Conservation (phyloP, 2,329 filamentous ascomycete genomes). For the Botryosphaeria dothidea region DNA sequence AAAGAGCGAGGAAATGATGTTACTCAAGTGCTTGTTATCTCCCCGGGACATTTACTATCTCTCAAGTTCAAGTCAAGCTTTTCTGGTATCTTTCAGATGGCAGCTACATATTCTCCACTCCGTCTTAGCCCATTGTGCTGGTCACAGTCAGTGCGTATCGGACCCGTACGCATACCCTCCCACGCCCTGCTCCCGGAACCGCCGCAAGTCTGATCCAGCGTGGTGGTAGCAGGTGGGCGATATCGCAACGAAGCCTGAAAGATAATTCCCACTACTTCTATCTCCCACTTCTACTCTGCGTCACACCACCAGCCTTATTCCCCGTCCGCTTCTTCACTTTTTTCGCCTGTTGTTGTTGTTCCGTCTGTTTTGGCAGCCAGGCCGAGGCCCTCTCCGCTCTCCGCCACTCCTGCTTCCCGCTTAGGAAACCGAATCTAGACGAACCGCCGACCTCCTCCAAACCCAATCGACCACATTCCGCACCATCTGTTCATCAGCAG, state of each 20-base stretch:
- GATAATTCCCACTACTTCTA: neutral
- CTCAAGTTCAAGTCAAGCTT: neutral
- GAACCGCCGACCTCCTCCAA: neutral
- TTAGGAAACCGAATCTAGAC: slow-evolving; percentile 6
- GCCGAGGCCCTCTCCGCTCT: neutral
- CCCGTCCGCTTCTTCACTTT: neutral
- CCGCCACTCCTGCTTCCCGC: slow-evolving; percentile 10
- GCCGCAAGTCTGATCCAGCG: neutral
- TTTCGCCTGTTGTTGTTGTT: neutral
- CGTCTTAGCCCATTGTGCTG: neutral
- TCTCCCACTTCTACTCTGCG: neutral
- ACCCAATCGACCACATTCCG: too few species aligned
- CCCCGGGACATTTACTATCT: neutral
- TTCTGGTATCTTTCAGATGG: neutral
- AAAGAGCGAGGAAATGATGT: neutral
- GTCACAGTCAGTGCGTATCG: slow-evolving; percentile 5
- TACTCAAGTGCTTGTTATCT: neutral
- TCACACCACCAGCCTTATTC: neutral
- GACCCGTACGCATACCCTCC: neutral
- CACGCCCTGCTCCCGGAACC: neutral
- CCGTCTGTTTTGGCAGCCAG: neutral
- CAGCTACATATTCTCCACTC: neutral
- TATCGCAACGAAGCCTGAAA: neutral
- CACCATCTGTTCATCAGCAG: too few species aligned
- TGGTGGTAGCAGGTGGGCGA: neutral